Evolutionary conservation across 768 basidiomycete species (phyloP).

Genomic region (Neoboletus subvelutipes): DNA sequence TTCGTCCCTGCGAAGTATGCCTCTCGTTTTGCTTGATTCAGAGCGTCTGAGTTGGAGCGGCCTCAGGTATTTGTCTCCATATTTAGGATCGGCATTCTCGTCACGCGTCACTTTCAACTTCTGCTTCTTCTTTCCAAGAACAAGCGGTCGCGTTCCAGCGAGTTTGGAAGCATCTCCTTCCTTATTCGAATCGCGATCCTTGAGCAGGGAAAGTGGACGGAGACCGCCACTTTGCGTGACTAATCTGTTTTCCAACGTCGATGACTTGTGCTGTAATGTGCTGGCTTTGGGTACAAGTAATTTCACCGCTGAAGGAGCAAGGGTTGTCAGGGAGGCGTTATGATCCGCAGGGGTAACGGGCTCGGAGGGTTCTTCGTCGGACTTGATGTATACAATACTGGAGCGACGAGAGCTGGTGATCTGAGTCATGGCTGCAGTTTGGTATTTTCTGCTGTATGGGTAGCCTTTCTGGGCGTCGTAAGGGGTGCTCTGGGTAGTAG

Average conservation of each 20-base stretch:
- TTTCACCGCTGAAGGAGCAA: constrained; percentile 49
- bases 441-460: constrained; percentile 14
- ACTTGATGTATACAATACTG: constrained; percentile 65
- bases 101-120: constrained; percentile 35
- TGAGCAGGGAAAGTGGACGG: constrained; percentile 61
- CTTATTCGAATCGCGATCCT: constrained; percentile 51
- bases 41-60: constrained; percentile 59
- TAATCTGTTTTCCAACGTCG: not conserved
- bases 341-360: not conserved
- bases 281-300: constrained; percentile 54
- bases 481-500: constrained; percentile 59
- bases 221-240: constrained; percentile 47
- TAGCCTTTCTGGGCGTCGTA: constrained; percentile 42
- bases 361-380: constrained; percentile 41
- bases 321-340: constrained; percentile 25
- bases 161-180: constrained; percentile 20
- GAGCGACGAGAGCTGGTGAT: constrained; percentile 42
- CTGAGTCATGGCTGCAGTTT: constrained; percentile 23
- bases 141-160: constrained; percentile 52
- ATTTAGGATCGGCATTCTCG: constrained; percentile 35
- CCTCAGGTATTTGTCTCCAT: constrained; percentile 51
- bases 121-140: constrained; percentile 57
- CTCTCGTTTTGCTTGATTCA: constrained; percentile 63
- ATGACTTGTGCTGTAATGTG: constrained; percentile 45
- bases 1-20: constrained; percentile 53